Percentiles rank a stretch among this genome's conserved stretches.
Conservation (phyloP, 139 green algal species). For the Zygnema cylindricum region DNA sequence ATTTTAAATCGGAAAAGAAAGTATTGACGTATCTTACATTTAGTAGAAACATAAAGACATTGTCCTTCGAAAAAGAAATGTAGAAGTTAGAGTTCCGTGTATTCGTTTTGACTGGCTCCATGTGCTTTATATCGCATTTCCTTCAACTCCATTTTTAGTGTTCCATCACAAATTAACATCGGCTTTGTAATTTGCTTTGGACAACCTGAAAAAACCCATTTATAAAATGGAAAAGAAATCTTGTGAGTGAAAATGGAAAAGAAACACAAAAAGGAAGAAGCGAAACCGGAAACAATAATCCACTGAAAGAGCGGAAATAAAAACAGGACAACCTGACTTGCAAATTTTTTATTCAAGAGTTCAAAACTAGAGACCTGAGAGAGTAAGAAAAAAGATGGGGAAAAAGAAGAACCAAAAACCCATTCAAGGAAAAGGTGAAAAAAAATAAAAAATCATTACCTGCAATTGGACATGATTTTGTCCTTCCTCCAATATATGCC, state of each 20-base stretch:
- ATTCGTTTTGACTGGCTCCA: not conserved
- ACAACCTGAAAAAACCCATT: not conserved
- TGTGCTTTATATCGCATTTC: not conserved
- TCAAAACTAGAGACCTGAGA: not conserved
- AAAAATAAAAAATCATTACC: too few relatives aligned
- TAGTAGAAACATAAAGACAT: too few relatives aligned
- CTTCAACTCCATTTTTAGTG: not conserved
- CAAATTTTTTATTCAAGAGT: not conserved
- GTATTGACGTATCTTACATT: too few relatives aligned
- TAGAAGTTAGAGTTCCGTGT: not conserved
- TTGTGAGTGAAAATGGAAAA: not conserved
- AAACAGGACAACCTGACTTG: not conserved
- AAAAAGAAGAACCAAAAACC: not conserved
- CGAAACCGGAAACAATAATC: too few relatives aligned
- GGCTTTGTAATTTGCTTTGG: not conserved
- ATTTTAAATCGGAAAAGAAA: too few relatives aligned
- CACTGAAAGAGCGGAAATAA: not conserved
- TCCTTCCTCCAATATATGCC: not conserved
- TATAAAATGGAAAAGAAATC: not conserved
- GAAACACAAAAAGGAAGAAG: not conserved
- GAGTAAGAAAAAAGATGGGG: not conserved
- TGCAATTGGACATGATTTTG: not conserved
- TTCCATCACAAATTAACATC: not conserved
- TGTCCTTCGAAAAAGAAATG: too few relatives aligned
- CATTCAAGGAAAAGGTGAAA: too few relatives aligned